Base-by-base conservation (phyloP, 129 eudicot species). In the Flaveria bidentis region DNA sequence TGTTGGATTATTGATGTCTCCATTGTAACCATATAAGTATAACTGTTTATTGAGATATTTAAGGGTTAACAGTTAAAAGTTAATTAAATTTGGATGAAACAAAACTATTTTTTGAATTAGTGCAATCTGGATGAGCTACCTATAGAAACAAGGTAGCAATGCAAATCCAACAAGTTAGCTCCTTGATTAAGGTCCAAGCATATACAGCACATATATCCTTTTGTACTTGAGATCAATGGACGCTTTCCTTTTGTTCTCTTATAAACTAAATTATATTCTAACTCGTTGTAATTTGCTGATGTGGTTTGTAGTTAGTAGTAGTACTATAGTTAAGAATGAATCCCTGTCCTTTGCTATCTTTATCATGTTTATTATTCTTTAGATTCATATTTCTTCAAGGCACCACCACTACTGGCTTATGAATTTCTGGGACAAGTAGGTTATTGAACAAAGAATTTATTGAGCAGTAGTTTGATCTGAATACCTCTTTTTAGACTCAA, bases 101-200 rank as follows among this genome's bases (percentile, higher is more conserved):
- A 18, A 49, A 47, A 26, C 17, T 71, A 33, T 17, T 52, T 52
- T 17, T 22, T 20, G 41, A 44, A 58, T 41, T 10, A 73, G 23
- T 74, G 78, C 57, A 13, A 53, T 26, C 36, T 20, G n/a, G 78
- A 74, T 15, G 20, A 44, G 6, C 53, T 44, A 58, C 30, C n/a
- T 72, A 55, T 55, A 55, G 62, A 55, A 55, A 55, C 62, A 55
- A 16, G 20, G 57, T 16, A 52, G 22, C 57, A n/a, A 55, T 18
- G 28, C 62, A 55, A 18, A 55, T 18, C 28, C 28, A 18, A 13
- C 62, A 17, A 45, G 49, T 45, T 45, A 45, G 49, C 49, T 9
- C 62, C 26, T 55, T 55, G 28, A 55, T 20, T 55, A 18, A 55
- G 62, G 26, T 55, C 62, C 20, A 55, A 55, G 28, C 23, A 18